Evolutionary conservation across 768 basidiomycete genomes (phyloP), one percentile per base, ranked within the genome.

Genomic region (Auriscalpium orientale): DNA sequence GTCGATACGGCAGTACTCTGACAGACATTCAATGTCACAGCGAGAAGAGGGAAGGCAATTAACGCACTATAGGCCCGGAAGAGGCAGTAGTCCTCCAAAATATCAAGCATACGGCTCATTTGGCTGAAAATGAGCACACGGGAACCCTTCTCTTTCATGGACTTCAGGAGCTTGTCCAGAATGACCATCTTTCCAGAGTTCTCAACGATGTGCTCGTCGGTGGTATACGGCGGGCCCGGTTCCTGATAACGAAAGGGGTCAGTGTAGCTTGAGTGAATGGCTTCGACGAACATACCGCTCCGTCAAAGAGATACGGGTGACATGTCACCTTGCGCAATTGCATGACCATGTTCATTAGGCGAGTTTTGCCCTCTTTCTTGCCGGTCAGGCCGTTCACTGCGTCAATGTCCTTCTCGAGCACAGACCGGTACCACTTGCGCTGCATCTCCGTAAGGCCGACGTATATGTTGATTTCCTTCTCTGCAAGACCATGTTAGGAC

Each of bases 341-440:
- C 97, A 98, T 98, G 58, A 98, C 97, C 79, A 99, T 94, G 68
- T 98, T 99, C 86, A 98, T 92, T 51, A 98, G 71, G 36, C 95
- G 77, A 4, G 95, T 98, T 75, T 98, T 99, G 54, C 95, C 95
- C 69, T 99, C 97, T 68, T 98, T 98, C 80, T 97, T 98, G 8
- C 95, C 93, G 2, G 91, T 91, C 35, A 94, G 75, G 43, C 91
- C 94, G 66, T 98, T 98, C 44, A 99, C 97, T 9, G 95, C 95
- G 66, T 98, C 95, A 55, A 99, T 98, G 67, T 98, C 95, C 73
- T 98, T 98, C 72, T 98, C 94, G 56, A 98, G 71, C 8, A 99
- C 88, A 2, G 85, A 90, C 34, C 92, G 86, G 71, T 99, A 98
- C 97, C 95, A 98, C 67, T 95, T 98, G 33, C 93, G 76, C 68